These are phyloP conservation scores for Lotmaria passim DNA, from an alignment of 208 protist genomes.

Conservation along the genomic window DNA sequence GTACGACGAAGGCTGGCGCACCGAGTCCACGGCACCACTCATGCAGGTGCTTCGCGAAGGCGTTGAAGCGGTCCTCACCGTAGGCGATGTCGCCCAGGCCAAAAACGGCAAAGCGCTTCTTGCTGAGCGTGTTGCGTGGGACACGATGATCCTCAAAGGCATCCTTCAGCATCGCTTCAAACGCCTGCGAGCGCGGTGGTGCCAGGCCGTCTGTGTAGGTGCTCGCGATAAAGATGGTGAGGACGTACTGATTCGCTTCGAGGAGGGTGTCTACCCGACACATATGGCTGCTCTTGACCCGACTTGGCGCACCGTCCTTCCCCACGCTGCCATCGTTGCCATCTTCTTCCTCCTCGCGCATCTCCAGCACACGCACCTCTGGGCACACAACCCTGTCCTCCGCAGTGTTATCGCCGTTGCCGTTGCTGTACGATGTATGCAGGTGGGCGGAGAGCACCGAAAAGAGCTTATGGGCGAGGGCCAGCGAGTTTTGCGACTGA, in stretches of 20 bases:
- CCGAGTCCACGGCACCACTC: slow-evolving; percentile 74
- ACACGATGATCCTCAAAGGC: slow-evolving; percentile 85
- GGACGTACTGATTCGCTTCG: slow-evolving; percentile 41
- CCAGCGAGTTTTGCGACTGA: slow-evolving; percentile 59
- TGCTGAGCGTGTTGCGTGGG: slow-evolving; percentile 53
- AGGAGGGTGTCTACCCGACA: slow-evolving; percentile 60
- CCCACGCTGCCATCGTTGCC: background rate
- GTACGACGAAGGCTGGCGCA: slow-evolving; percentile 66
- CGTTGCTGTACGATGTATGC: slow-evolving; percentile 7
- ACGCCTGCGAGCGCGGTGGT: slow-evolving; percentile 61
- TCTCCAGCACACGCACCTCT: slow-evolving; percentile 30
- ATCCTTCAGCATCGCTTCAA: slow-evolving; percentile 78
- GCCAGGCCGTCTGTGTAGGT: slow-evolving; percentile 83
- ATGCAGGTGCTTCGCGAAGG: slow-evolving; percentile 78
- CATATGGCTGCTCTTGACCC: slow-evolving; percentile 28
- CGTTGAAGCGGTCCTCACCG: slow-evolving; percentile 75
- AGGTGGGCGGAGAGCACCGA: slow-evolving; percentile 32
- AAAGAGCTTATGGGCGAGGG: slow-evolving; percentile 72
- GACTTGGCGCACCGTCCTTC: slow-evolving; percentile 8
- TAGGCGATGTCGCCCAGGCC: slow-evolving; percentile 90
- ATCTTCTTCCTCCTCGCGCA: slow-evolving; percentile 29
- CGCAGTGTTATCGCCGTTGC: background rate
- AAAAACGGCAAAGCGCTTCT: slow-evolving; percentile 84
- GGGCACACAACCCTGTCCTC: too few relatives aligned
- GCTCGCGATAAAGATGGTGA: slow-evolving; percentile 79